Percentiles rank a stretch among this genome's conserved stretches.
Evolutionary conservation across 192 early-diverging fungal species (phyloP).

Genomic region (Chytriomyces hyalinus): DNA sequence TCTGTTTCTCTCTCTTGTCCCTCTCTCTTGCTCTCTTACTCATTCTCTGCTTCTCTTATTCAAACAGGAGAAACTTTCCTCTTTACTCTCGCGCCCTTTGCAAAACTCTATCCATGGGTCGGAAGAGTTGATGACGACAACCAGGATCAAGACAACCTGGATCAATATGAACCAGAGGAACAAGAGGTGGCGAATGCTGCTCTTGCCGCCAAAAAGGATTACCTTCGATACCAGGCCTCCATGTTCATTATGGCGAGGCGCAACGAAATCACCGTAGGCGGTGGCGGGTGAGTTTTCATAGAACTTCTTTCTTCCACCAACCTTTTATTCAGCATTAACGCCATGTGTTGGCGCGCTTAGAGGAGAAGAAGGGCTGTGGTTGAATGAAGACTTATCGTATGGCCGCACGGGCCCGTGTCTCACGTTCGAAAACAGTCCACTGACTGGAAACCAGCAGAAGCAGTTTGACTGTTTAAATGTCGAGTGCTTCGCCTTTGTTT

Average conservation of each 20-base stretch:
- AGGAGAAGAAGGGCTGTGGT: constrained; percentile 37
- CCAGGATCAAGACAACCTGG: neutral
- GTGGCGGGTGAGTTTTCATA: constrained; percentile 46
- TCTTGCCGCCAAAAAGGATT: neutral
- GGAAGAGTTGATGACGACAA: constrained; percentile 31
- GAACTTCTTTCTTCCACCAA: neutral
- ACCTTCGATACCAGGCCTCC: constrained; percentile 42
- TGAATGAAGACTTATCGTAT: constrained; percentile 43
- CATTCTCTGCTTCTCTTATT: neutral
- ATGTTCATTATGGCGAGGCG: constrained; percentile 51
- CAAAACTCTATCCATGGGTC: constrained; percentile 55
- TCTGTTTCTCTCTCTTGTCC: neutral
- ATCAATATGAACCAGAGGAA: constrained; percentile 7
- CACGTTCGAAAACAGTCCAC: constrained; percentile 47
- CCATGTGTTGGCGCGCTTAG: neutral
- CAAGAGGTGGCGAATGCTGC: constrained; percentile 4
- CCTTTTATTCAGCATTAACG: neutral
- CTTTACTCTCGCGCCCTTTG: constrained; percentile 48
- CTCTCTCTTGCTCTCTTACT: constrained; percentile 4
- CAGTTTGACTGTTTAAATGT: constrained; percentile 46
- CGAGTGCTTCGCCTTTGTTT: constrained; percentile 52
- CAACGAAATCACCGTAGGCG: constrained; percentile 47
- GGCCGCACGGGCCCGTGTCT: constrained; percentile 44
- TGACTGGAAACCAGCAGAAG: constrained; percentile 45
- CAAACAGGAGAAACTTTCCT: constrained; percentile 54